phyloP scores from a whole-genome alignment of 371 early-diverging fungal species.

The Rhizopus sp. region DNA sequence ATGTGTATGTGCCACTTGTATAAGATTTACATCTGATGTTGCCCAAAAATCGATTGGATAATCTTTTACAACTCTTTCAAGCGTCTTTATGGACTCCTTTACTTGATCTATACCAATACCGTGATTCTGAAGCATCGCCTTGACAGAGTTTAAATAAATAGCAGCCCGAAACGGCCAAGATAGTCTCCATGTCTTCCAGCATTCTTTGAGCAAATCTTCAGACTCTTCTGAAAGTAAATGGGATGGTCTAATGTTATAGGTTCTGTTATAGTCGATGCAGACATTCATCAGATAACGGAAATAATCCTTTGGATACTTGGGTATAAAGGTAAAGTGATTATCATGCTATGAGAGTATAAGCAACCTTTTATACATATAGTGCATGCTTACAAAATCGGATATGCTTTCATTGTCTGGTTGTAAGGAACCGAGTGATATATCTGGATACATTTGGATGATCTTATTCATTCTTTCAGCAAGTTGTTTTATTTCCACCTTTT shows the following conservation, averaged over 20 bases:
- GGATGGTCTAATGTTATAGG: neutral
- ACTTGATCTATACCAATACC: slow-evolving; percentile 40
- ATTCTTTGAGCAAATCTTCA: slow-evolving; percentile 57
- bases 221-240: slow-evolving; percentile 43
- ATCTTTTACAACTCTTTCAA: slow-evolving; percentile 31
- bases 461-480: slow-evolving; percentile 31
- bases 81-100: slow-evolving; percentile 29
- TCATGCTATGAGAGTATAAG: neutral
- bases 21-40: slow-evolving; percentile 38
- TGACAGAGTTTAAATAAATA: slow-evolving; percentile 57
- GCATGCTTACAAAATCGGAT: neutral
- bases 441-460: slow-evolving; percentile 33
- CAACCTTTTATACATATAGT: neutral
- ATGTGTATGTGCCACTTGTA: neutral
- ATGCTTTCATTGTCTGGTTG: neutral
- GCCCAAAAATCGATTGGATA: slow-evolving; percentile 33
- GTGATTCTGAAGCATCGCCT: slow-evolving; percentile 36
- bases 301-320: slow-evolving; percentile 43
- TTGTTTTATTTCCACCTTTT: slow-evolving; percentile 33
- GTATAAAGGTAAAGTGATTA: slow-evolving; percentile 34
- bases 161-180: slow-evolving; percentile 58
- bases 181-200: slow-evolving; percentile 64
- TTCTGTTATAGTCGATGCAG: slow-evolving; percentile 41
- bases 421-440: slow-evolving; percentile 16
- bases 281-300: slow-evolving; percentile 45